Percentiles rank a stretch among this genome's conserved stretches.
Evolutionary conservation across 2,329 filamentous ascomycete species (phyloP).

Genomic region (Pseudogymnoascus destructans): DNA sequence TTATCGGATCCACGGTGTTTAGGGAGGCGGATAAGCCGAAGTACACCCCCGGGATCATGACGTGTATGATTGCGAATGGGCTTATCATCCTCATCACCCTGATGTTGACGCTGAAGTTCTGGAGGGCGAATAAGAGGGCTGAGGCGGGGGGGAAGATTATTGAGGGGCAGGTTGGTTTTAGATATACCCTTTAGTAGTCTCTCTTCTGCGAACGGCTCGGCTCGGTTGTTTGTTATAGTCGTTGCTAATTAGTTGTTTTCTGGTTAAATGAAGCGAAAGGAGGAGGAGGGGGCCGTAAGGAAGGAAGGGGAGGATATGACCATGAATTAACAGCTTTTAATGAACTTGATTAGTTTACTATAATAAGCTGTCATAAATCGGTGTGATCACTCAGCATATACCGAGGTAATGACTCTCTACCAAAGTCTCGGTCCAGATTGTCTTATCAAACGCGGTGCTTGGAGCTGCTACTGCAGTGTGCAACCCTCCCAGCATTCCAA

Average conservation of each 20-base stretch:
- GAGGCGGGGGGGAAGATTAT: slow-evolving; percentile 22
- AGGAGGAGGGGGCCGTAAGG: neutral
- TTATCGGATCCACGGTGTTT: slow-evolving; percentile 63
- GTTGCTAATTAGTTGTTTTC: neutral
- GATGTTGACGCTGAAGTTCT: slow-evolving; percentile 19
- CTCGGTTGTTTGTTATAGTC: neutral
- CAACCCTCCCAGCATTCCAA: neutral
- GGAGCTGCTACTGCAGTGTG: neutral
- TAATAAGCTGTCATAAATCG: neutral
- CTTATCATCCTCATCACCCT: slow-evolving; percentile 18
- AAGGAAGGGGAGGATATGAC: neutral
- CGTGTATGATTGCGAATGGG: slow-evolving; percentile 4
- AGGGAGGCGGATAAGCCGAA: slow-evolving; percentile 39
- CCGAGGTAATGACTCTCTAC: neutral
- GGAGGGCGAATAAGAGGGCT: slow-evolving; percentile 20
- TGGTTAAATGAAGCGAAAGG: neutral
- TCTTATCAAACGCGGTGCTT: neutral
- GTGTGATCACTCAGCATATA: neutral
- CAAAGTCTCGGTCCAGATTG: neutral
- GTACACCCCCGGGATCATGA: slow-evolving; percentile 29
- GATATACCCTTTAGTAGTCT: slow-evolving; percentile 14
- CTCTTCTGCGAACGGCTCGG: neutral
- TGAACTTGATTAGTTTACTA: neutral
- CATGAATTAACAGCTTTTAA: neutral
- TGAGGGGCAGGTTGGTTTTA: slow-evolving; percentile 22